A percentile compares a stretch with the other conserved stretches of the same genome.
phyloP scores from a whole-genome alignment of 805 yeast genomes.

The Ogataea trehalophila region DNA sequence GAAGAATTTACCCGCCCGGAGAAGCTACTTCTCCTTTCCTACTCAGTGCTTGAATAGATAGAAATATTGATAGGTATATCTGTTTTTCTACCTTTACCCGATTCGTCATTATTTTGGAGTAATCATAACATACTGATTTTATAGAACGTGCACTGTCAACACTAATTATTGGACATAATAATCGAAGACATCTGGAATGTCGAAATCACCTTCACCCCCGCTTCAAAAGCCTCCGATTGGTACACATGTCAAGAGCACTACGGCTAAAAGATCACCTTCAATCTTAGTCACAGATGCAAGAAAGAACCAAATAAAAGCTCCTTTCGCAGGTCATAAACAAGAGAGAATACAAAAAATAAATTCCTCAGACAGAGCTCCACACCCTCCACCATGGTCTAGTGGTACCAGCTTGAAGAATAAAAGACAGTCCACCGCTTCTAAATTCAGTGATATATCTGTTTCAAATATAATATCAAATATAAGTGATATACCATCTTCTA shows the following conservation, averaged over 20 bases:
- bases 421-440: constrained; percentile 25
- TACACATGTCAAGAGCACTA: constrained; percentile 16
- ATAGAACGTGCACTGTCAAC: no score
- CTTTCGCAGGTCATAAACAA: constrained; percentile 65
- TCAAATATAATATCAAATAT: constrained; percentile 72
- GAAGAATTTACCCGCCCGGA: no score
- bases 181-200: constrained; percentile 1
- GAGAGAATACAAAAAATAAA: constrained; percentile 18
- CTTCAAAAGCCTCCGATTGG: constrained; percentile 9
- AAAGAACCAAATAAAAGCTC: constrained; percentile 53
- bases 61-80: no score
- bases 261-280: constrained; percentile 87
- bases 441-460: constrained; percentile 75
- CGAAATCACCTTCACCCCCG: background rate
- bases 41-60: no score
- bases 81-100: no score
- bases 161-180: no score
- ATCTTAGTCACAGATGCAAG: constrained; percentile 90
- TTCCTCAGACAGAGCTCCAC: constrained; percentile 10
- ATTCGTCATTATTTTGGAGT: no score
- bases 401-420: constrained; percentile 6
- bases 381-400: constrained; percentile 12
- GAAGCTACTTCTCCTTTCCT: no score
- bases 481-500: constrained; percentile 86
- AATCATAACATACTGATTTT: no score